These are phyloP conservation scores for Cryptococcus sp. DNA, from an alignment of 1,284 basidiomycete species.

Conservation along the genomic window DNA sequence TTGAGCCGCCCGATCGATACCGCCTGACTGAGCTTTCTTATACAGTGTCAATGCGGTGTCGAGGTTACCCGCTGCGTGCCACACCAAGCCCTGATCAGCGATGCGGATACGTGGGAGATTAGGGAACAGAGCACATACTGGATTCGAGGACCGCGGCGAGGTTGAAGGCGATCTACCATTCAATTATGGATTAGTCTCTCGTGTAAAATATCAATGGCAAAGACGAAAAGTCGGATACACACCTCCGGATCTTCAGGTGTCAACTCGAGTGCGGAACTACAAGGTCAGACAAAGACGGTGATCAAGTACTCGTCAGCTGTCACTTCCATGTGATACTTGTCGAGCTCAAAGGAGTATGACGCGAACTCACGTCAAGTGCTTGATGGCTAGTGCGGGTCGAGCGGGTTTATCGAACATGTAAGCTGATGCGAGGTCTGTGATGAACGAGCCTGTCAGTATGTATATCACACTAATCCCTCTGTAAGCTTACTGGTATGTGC, in stretches of 20 bases:
- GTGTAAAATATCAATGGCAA: no score
- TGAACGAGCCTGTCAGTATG: not conserved
- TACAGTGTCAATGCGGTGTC: conserved; percentile 50
- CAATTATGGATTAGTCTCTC: conserved; percentile 10
- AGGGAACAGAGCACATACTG: conserved; percentile 30
- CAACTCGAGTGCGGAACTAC: conserved; percentile 77
- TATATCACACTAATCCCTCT: not conserved
- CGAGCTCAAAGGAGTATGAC: conserved; percentile 22
- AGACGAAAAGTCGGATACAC: not conserved
- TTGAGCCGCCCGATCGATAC: conserved; percentile 50
- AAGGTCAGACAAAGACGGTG: conserved; percentile 7
- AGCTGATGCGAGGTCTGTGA: conserved; percentile 82
- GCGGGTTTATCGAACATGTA: conserved; percentile 85
- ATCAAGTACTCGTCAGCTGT: not conserved
- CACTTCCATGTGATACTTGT: not conserved
- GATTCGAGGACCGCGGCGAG: conserved; percentile 61
- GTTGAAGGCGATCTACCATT: conserved; percentile 77
- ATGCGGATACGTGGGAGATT: not conserved
- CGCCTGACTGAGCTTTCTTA: conserved; percentile 45
- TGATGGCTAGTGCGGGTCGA: conserved; percentile 83
- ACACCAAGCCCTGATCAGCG: not conserved
- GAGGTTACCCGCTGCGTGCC: conserved; percentile 43
- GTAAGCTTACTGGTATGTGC: conserved; percentile 80
- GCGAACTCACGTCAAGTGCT: conserved; percentile 72
- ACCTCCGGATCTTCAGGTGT: conserved; percentile 86